Conservation (phyloP, 352 stramenopile genomes). For the Pythium myriotylum region DNA sequence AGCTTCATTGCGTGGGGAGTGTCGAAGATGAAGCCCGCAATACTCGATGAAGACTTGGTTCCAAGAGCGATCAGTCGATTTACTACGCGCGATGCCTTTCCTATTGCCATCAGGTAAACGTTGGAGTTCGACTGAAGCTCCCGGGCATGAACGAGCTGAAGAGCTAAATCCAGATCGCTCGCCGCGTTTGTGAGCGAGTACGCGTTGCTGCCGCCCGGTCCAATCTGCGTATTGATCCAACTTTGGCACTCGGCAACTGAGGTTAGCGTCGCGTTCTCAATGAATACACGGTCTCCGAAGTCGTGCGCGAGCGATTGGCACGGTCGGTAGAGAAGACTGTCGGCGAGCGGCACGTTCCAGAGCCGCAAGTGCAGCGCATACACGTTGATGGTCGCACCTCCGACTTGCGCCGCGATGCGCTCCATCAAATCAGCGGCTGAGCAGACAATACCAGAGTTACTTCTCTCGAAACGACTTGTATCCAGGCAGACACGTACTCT, state of each 20-base stretch:
- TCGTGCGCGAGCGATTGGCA: not conserved
- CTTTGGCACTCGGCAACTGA: not conserved
- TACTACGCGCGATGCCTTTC: not conserved
- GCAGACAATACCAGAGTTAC: not conserved
- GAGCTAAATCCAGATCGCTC: not conserved
- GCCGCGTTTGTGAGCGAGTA: conserved; percentile 7
- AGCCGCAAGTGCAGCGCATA: conserved; percentile 8
- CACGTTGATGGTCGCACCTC: conserved; percentile 1
- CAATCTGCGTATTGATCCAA: not conserved
- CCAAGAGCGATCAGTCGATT: conserved; percentile 1
- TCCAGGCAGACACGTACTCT: conserved; percentile 5
- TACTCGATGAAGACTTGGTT: not conserved
- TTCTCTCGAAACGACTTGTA: too few species aligned
- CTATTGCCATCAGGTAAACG: conserved; percentile 1
- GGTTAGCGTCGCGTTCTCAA: conserved; percentile 1
- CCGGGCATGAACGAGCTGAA: not conserved
- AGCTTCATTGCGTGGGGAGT: conserved; percentile 19
- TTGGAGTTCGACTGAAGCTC: not conserved
- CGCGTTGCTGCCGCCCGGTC: conserved; percentile 3
- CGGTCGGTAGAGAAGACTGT: not conserved
- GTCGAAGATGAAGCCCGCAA: conserved; percentile 19
- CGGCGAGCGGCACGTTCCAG: not conserved
- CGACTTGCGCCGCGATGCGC: not conserved
- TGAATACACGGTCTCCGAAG: not conserved
- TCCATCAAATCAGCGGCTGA: conserved; percentile 4